These are phyloP conservation scores for Globisporangium emineosum DNA, from an alignment of 352 stramenopile species.

Conservation along the genomic window DNA sequence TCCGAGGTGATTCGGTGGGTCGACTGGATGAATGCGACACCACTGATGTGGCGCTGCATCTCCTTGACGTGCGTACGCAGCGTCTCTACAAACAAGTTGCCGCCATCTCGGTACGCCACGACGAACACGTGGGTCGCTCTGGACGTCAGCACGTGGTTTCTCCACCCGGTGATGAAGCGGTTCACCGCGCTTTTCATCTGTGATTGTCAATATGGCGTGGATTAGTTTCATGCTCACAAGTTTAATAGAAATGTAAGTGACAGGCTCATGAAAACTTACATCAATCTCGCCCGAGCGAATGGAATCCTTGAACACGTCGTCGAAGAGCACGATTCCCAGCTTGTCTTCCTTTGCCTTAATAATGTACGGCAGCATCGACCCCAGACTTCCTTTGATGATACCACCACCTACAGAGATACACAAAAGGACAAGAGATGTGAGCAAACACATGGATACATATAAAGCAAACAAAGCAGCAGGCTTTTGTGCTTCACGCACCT, in stretches of 20 bases:
- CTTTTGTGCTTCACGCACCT: constrained; percentile 15
- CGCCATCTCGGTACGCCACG: constrained; percentile 58
- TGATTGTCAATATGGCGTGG: too few species aligned
- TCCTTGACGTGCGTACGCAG: constrained; percentile 54
- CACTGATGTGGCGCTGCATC: constrained; percentile 70
- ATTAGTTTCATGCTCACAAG: too few species aligned
- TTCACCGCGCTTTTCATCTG: constrained; percentile 55
- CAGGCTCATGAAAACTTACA: constrained; percentile 23
- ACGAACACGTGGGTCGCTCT: constrained; percentile 67
- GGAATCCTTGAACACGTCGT: constrained; percentile 65
- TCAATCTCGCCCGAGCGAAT: constrained; percentile 43
- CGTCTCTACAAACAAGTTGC: constrained; percentile 48
- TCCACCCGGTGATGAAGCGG: constrained; percentile 67
- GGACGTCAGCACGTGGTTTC: constrained; percentile 64
- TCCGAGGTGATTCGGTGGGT: constrained; percentile 54
- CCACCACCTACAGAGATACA: constrained; percentile 31
- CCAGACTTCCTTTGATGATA: constrained; percentile 72
- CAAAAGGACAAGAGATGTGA: background rate
- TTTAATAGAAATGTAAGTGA: background rate
- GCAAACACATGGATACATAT: too few species aligned
- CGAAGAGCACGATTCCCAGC: constrained; percentile 60
- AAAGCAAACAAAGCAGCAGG: too few species aligned
- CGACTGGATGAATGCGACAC: constrained; percentile 62
- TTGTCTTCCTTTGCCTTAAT: constrained; percentile 74
- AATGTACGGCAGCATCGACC: constrained; percentile 75